Evolutionary conservation across 1,139 yeast species (phyloP), one percentile per base, ranked within the genome.

Genomic region (Protomyces inundatus): DNA sequence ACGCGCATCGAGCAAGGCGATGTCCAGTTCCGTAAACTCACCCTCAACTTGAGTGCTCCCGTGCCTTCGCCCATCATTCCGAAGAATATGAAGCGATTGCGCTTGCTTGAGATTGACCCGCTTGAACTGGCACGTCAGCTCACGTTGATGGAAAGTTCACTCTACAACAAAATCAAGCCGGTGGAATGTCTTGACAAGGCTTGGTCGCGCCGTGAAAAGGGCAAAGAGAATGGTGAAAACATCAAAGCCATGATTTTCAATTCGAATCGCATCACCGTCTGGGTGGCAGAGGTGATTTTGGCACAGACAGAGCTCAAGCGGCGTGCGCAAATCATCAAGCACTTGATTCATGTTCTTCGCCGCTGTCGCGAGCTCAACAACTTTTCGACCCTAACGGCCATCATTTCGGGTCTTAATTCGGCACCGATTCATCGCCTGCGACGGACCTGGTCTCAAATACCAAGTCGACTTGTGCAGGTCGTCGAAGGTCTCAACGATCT

Each of bases 371-470:
- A 80, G 64, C 78, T 87, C 70, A 88, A 89, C 71, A 93, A 93
- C 73, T 93, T 86, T 72, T 88, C 96, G 3, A 86, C 96, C 6
- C 88, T 93, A 96, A 91, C 97, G 1, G 97, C 98, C 0, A 86
- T 93, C 57, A 84, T 91, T 14, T 88, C 96, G 37, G 97, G 96
- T 0, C 77, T 93, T 55, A 86, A 87, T 70, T 88, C 97, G 0
- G 88, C 97, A 0, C 91, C 97, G 3, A 83, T 93, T 63, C 95
- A 89, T 73, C 80, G 98, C 65, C 80, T 93, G 72, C 86, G 85
- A 70, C 86, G 85, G 73, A 89, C 98, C 0, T 91, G 98, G 98
- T 83, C 82, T 45, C 77, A 77, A 40, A 85, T 91, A 2, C 82
- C 87, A 6, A 74, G 80, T 23, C 82, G 82, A 53, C 78, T 83